A percentile compares a stretch with the other conserved stretches of the same genome.
Conservation (phyloP, 345 rosid genomes). For the Eucalyptus tenuipes region DNA sequence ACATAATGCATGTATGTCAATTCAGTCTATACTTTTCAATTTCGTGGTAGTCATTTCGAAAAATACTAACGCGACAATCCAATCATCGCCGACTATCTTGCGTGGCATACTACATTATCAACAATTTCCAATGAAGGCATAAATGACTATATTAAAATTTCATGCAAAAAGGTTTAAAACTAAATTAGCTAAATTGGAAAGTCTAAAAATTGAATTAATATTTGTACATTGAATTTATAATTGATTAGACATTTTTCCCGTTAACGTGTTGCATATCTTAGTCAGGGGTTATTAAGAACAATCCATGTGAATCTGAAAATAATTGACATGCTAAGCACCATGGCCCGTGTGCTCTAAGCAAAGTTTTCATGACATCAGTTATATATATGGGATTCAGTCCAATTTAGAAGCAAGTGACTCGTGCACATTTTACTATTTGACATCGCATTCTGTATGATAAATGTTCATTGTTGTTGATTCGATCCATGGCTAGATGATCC, state of each 20-base stretch:
- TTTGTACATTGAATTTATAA: neutral
- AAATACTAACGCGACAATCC: fast-evolving
- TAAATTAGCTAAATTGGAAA: neutral
- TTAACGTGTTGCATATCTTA: neutral
- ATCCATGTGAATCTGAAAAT: neutral
- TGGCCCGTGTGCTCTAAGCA: neutral
- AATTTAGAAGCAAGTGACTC: neutral
- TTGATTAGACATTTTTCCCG: neutral
- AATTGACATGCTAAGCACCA: neutral
- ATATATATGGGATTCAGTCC: neutral
- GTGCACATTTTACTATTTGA: neutral
- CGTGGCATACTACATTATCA: neutral
- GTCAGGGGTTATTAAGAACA: neutral
- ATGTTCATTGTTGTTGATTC: neutral
- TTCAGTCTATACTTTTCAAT: neutral
- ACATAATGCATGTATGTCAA: neutral
- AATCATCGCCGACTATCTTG: fast-evolving
- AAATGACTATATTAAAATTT: neutral
- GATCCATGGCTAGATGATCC: neutral
- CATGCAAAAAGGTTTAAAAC: fast-evolving
- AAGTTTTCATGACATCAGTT: neutral
- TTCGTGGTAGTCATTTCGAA: neutral
- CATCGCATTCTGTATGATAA: neutral
- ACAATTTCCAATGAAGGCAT: neutral
- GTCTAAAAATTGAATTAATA: neutral